A percentile compares a stretch with the other conserved stretches of the same genome.
These are phyloP conservation scores for Rhizopogon salebrosus DNA, from an alignment of 768 basidiomycete species.

Conservation along the genomic window DNA sequence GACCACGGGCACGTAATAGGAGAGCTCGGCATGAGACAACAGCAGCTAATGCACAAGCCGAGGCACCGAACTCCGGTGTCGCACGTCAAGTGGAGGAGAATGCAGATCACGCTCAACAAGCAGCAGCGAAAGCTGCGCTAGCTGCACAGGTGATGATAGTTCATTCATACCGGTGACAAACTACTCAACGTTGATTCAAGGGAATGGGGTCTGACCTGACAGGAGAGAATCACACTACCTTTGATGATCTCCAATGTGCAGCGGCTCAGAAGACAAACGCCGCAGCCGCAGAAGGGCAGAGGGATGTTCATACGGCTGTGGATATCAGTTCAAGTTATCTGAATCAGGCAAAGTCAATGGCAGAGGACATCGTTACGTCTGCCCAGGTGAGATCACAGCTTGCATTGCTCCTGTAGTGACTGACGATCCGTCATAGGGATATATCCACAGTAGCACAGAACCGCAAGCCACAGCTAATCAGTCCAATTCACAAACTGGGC, in stretches of 20 bases:
- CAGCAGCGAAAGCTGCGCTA: slow-evolving; percentile 46
- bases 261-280: slow-evolving; percentile 39
- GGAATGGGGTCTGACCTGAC: slow-evolving; percentile 29
- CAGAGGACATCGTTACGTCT: slow-evolving; percentile 36
- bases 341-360: slow-evolving; percentile 49
- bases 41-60: slow-evolving; percentile 46
- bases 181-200: slow-evolving; percentile 11
- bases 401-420: background rate
- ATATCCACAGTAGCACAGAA: slow-evolving; percentile 1
- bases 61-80: slow-evolving; percentile 37
- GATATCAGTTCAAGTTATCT: slow-evolving; percentile 44
- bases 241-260: slow-evolving; percentile 32
- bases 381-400: slow-evolving; percentile 34
- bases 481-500: slow-evolving; percentile 13
- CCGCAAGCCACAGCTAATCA: slow-evolving; percentile 3
- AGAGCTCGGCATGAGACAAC: slow-evolving; percentile 42
- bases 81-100: slow-evolving; percentile 44
- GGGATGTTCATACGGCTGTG: slow-evolving; percentile 42
- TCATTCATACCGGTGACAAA: background rate
- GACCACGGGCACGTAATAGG: slow-evolving; percentile 10
- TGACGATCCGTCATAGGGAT: background rate
- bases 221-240: slow-evolving; percentile 29
- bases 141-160: slow-evolving; percentile 42
- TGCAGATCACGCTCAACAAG: slow-evolving; percentile 39
- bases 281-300: slow-evolving; percentile 54